These are phyloP conservation scores for Debaryomyces prosopidis DNA, from an alignment of 805 yeast species.

Conservation along the genomic window DNA sequence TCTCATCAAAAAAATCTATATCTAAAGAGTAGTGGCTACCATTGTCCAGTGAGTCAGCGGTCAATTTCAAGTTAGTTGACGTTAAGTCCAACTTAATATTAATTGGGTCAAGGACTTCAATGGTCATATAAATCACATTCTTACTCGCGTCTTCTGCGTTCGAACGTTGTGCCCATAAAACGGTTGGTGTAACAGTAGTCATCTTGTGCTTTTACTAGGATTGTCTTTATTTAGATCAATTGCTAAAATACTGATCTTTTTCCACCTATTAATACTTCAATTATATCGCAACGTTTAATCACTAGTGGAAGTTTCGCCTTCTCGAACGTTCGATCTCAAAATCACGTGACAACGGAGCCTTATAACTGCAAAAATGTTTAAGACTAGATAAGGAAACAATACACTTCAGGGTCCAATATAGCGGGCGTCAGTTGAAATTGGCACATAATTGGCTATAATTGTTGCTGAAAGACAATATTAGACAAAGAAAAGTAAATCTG, in stretches of 20 bases:
- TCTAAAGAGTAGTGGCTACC: conserved; percentile 61
- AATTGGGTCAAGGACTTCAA: conserved; percentile 69
- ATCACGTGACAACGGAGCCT: not conserved
- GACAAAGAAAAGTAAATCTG: too few relatives aligned
- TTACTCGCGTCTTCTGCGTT: conserved; percentile 67
- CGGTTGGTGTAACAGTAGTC: conserved; percentile 46
- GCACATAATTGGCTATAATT: too few relatives aligned
- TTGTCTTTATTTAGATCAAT: not conserved
- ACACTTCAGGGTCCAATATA: too few relatives aligned
- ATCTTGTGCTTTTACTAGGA: not conserved
- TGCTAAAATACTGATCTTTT: not conserved
- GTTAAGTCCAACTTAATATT: conserved; percentile 64
- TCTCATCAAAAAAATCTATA: conserved; percentile 74
- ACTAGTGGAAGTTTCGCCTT: not conserved
- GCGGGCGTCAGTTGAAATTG: too few relatives aligned
- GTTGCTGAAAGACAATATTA: too few relatives aligned
- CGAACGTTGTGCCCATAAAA: conserved; percentile 97
- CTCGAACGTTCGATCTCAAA: not conserved
- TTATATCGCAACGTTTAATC: not conserved
- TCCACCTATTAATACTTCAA: not conserved
- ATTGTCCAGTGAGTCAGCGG: conserved; percentile 42
- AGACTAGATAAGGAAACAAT: too few relatives aligned
- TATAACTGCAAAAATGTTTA: not conserved
- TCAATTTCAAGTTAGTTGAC: conserved; percentile 51
- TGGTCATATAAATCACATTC: conserved; percentile 74